Base-by-base conservation (phyloP, 768 basidiomycete species). In the Boletellus emodensis region DNA sequence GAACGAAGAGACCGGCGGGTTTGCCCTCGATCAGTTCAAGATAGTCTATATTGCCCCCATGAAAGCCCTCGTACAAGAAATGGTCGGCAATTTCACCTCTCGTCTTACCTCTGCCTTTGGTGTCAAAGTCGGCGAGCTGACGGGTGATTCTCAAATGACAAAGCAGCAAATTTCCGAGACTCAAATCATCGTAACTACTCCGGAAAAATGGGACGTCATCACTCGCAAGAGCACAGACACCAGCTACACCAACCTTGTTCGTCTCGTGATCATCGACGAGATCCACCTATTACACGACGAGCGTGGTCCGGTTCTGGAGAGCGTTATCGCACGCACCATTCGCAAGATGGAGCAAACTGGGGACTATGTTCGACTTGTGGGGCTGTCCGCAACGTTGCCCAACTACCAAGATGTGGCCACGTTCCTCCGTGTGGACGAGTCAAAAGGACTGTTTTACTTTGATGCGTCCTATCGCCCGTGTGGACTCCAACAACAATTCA, bases 171-270 rank as follows among this genome's bases (percentile, higher is more conserved):
- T 98, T 47, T 72, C 93, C 9, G 94, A 94, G 63, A 96, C 95
- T 0, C 94, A 98, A 64, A 91, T 99, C 63, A 97, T 98, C 68
- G 94, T 98, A 55, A 96, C 94, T 0, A 98, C 96, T 0, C 96
- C 95, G 0, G 96, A 99, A 72, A 98, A 99, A 68, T 99, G 93
- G 92, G 95, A 99, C 59, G 96, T 99, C 62, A 95, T 99, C 66
- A 98, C 95, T 6, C 87, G 96, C 60, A 99, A 99, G 75, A 90
- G 85, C 58, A 95, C 94, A 0, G 96, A 98, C 61, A 94, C 91
- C 17, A 90, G 87, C 55, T 98, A 98, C 68, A 97, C 94, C 41
- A 97, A 96, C 64, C 84, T 98, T 45, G 95, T 97, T 14, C 83
- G 93, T 6, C 83, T 99, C 53, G 82, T 98, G 71, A 98, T 98